Evolutionary conservation across 169 alveolate species (phyloP).

Genomic region (Cryptosporidium meleagridis): DNA sequence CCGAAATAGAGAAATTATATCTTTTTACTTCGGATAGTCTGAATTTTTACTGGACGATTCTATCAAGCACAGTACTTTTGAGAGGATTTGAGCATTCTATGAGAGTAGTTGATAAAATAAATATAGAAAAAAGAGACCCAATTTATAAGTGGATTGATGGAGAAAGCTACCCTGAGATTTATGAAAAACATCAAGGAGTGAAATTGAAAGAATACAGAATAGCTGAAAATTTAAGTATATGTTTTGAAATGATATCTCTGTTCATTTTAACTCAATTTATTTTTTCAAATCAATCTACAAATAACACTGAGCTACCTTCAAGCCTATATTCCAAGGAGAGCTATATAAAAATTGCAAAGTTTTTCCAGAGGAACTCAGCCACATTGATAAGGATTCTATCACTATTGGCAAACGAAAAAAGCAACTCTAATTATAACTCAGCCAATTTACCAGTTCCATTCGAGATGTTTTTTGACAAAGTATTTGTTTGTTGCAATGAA

Average conservation of each 20-base stretch:
- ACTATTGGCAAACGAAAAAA: neutral
- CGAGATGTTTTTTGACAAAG: constrained; percentile 8
- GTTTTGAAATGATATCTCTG: constrained; percentile 14
- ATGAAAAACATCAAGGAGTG: neutral
- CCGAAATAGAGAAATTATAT: constrained; percentile 9
- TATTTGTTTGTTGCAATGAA: neutral
- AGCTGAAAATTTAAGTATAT: neutral
- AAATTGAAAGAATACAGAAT: neutral
- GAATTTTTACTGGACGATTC: constrained; percentile 15
- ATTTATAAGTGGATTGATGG: neutral
- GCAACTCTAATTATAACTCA: neutral
- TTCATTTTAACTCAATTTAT: constrained; percentile 38
- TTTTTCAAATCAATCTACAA: neutral
- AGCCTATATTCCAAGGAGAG: constrained; percentile 33
- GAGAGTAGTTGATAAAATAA: neutral
- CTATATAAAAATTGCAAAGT: constrained; percentile 18
- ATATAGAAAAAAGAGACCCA: neutral
- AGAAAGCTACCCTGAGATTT: neutral
- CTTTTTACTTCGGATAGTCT: constrained; percentile 14
- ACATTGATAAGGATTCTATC: constrained; percentile 6
- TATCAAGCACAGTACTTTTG: neutral
- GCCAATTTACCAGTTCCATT: constrained; percentile 2
- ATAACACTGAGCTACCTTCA: neutral
- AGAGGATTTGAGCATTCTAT: neutral
- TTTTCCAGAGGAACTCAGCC: constrained; percentile 26